Conservation (phyloP, 306 rosid genomes). For the Citrullus colocynthis region DNA sequence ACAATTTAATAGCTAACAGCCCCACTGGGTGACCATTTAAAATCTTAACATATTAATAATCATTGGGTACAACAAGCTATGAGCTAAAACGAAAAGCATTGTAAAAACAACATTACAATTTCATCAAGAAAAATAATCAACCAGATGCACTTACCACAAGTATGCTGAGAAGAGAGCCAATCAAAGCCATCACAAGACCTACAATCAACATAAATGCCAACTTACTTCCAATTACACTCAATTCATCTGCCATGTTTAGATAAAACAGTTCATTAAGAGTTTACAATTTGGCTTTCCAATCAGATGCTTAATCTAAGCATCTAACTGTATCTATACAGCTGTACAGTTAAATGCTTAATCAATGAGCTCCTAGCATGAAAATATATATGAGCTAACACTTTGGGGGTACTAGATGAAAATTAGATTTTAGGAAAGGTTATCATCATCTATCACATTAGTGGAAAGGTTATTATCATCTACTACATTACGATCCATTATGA, state of each 20-base stretch:
- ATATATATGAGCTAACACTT: background rate
- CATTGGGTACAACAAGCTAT: background rate
- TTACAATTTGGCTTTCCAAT: background rate
- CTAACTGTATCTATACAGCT: background rate
- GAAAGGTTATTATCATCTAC: background rate
- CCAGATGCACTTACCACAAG: slow-evolving; percentile 29
- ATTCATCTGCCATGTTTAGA: background rate
- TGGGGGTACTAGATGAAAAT: background rate
- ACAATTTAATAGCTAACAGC: background rate
- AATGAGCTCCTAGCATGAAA: background rate
- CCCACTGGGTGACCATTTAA: background rate
- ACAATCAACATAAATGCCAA: slow-evolving; percentile 12
- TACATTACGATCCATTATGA: background rate
- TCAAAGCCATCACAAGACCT: slow-evolving; percentile 63
- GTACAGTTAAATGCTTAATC: background rate
- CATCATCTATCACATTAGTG: background rate
- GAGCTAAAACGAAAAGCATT: background rate
- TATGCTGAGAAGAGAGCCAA: slow-evolving; percentile 47
- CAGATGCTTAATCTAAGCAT: background rate
- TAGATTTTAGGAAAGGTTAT: background rate
- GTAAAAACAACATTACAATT: background rate
- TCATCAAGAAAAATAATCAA: background rate
- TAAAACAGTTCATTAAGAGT: background rate
- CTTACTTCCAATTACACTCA: background rate
- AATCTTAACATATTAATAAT: background rate